These are phyloP conservation scores for Atkinsonella texensis DNA, from an alignment of 2,329 filamentous ascomycete genomes.

Conservation along the genomic window DNA sequence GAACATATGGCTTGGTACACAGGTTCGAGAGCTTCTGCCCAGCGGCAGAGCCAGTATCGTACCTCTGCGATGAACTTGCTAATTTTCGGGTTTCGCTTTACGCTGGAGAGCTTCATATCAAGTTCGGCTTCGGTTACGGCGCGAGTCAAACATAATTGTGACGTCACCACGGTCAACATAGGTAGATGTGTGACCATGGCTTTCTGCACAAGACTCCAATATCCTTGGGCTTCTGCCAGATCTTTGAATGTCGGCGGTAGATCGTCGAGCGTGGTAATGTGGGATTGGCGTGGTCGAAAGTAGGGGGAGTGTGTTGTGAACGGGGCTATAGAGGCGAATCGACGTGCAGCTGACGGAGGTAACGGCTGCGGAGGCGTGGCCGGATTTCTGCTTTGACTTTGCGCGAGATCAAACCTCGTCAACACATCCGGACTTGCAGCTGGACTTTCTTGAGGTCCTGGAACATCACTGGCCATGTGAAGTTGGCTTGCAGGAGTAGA, in stretches of 20 bases:
- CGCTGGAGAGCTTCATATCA: constrained; percentile 18
- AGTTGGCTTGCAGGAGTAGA: neutral
- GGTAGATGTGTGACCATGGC: constrained; percentile 26
- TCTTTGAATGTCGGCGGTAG: constrained; percentile 21
- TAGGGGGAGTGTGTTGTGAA: constrained; percentile 27
- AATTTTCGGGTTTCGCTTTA: constrained; percentile 19
- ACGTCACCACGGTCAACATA: constrained; percentile 19
- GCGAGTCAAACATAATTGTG: constrained; percentile 18
- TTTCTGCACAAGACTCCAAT: constrained; percentile 26
- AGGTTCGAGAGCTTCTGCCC: constrained; percentile 26
- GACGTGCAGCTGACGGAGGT: constrained; percentile 8
- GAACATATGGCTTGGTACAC: constrained; percentile 18
- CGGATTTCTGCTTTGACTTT: constrained; percentile 20
- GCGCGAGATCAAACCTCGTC: constrained; percentile 8
- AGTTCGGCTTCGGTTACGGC: constrained; percentile 16
- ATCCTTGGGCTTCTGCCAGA: constrained; percentile 24
- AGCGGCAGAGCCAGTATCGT: constrained; percentile 27
- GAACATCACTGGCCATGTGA: neutral
- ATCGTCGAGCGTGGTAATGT: constrained; percentile 19
- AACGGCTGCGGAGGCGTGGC: constrained; percentile 10
- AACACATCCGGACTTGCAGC: neutral
- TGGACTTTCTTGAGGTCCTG: neutral
- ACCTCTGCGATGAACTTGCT: constrained; percentile 23
- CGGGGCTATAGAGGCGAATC: constrained; percentile 21
- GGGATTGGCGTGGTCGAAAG: constrained; percentile 20